phyloP scores from a whole-genome alignment of 2,329 filamentous ascomycete genomes.

The Sclerotinia trifoliorum region DNA sequence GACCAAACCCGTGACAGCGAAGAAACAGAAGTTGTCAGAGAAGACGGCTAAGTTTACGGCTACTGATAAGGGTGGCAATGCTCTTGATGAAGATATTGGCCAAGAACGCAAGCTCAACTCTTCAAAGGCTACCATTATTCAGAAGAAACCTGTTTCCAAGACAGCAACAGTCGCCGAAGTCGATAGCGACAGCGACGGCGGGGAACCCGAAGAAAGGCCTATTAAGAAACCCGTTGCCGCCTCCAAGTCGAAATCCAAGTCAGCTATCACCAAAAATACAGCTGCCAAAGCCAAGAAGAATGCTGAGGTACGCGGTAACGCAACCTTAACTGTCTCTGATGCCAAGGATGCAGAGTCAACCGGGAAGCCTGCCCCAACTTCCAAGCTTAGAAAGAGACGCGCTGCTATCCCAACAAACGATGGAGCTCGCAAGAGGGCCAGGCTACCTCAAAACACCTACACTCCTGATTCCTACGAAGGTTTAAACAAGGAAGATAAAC shows the following conservation, averaged over 20 bases:
- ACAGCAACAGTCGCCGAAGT: background rate
- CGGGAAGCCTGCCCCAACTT: background rate
- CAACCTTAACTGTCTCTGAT: background rate
- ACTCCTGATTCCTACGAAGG: background rate
- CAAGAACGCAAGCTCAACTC: background rate
- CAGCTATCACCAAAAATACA: background rate
- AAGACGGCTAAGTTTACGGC: background rate
- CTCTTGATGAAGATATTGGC: background rate
- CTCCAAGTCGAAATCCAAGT: background rate
- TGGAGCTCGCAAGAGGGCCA: background rate
- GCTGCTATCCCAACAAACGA: too few species aligned
- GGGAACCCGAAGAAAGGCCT: background rate
- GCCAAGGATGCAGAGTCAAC: background rate
- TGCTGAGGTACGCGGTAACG: background rate
- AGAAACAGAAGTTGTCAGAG: background rate
- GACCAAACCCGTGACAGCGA: background rate
- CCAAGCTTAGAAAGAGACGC: background rate
- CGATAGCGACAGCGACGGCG: background rate
- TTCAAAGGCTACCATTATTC: background rate
- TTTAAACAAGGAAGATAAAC: constrained; percentile 2
- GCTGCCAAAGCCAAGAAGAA: background rate
- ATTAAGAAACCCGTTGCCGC: background rate
- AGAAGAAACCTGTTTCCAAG: background rate
- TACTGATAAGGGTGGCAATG: background rate
- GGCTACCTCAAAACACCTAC: background rate